Base-by-base conservation (phyloP, 257 asterid genomes). In the Ophiorrhiza pumila region DNA sequence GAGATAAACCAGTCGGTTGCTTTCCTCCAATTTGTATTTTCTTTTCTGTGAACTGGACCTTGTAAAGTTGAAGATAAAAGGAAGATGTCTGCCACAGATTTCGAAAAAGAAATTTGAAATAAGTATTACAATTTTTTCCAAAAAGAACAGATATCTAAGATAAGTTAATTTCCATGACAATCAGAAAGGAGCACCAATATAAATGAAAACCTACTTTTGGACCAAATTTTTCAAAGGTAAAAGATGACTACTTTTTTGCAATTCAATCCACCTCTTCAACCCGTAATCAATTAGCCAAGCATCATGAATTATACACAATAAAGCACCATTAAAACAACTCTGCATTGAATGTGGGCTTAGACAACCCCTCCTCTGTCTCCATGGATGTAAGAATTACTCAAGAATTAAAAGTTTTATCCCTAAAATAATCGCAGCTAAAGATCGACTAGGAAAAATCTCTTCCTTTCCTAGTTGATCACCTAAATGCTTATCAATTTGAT, bases 21-120 rank as follows among this genome's bases (percentile, higher is more conserved):
- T 92, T 95, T 86, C 98, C 98, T 57, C 97, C 98, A 72, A 86
- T 81, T 79, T 82, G 85, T 79, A 95, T 92, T 78, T 85, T 90
- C 87, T 89, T 90, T 69, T 84, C 96, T 2, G 96, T 82, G 79
- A 80, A 84, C 71, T 89, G 96, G 74, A 92, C 91, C 89, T 92
- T 95, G 71, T 86, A 88, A 75, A 95, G 89, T 78, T 92, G 98
- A 71, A 95, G 91, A 84, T 85, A 89, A 69, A 86, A 90, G 76
- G 90, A 84, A 10, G 98, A 85, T n/a, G 99, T 92, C 98, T 95
- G 98, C 90, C 84, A 86, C 71, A 77, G 49, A 58, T 9, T 58
- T 65, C 46, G 41, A 35, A 47, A 47, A 68, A 23, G 45, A 52
- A 68, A 69, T 34, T 10, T 41, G 60, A 60, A 72, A 60, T 78